Evolutionary conservation across 1,284 basidiomycete genomes (phyloP).

Genomic region (Tylopilus orsonianus): DNA sequence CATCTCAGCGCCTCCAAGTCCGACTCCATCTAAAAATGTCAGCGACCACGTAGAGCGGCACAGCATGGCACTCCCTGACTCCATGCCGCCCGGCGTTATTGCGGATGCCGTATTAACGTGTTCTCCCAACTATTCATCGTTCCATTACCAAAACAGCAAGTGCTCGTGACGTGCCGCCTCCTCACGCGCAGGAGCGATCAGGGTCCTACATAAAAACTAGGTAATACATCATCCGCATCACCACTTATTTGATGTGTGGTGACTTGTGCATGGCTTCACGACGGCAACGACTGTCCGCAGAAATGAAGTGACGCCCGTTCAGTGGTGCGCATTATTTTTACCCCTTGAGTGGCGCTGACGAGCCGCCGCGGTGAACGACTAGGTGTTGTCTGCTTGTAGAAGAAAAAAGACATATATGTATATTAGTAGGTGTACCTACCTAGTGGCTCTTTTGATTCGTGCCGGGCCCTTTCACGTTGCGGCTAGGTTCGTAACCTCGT

Average conservation of each 20-base stretch:
- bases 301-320: constrained; percentile 16
- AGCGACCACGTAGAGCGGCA: background rate
- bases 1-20: constrained; percentile 10
- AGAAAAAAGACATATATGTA: background rate
- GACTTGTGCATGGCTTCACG: constrained; percentile 6
- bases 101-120: constrained; percentile 20
- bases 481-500: constrained; percentile 22
- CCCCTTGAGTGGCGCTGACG: background rate
- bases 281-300: background rate
- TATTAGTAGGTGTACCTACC: too few species aligned
- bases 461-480: background rate
- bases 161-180: constrained; percentile 8
- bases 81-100: constrained; percentile 19
- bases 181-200: constrained; percentile 23
- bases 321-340: constrained; percentile 8
- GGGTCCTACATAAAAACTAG: constrained; percentile 10
- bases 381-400: background rate
- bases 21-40: background rate
- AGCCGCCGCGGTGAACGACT: background rate
- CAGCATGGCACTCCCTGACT: constrained; percentile 4
- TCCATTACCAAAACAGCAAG: constrained; percentile 17
- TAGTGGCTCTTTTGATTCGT: background rate
- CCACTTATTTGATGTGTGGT: constrained; percentile 2
- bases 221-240: constrained; percentile 8
- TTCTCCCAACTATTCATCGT: background rate